These are phyloP conservation scores for Boletus rubroflammeus DNA, from an alignment of 768 basidiomycete species.

Conservation along the genomic window DNA sequence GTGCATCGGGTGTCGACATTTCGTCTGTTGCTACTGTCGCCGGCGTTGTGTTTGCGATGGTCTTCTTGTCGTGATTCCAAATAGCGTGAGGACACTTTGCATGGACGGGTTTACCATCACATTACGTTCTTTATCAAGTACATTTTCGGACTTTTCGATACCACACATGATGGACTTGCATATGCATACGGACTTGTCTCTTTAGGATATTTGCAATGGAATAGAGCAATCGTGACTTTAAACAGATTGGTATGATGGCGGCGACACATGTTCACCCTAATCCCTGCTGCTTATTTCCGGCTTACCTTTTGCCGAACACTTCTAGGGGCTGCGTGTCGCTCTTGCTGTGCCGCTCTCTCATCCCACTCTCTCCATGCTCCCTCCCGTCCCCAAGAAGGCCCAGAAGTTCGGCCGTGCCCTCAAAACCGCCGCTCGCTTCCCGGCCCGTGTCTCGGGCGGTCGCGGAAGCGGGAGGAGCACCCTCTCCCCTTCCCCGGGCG, in stretches of 20 bases:
- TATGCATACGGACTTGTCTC: neutral
- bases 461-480: constrained; percentile 36
- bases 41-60: constrained; percentile 34
- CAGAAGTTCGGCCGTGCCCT: constrained; percentile 58
- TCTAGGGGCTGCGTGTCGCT: constrained; percentile 11
- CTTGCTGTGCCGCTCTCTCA: constrained; percentile 10
- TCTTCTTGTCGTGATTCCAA: constrained; percentile 30
- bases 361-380: constrained; percentile 19
- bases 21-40: constrained; percentile 31
- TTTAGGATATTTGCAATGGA: neutral
- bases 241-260: too few species aligned
- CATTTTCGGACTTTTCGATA: neutral
- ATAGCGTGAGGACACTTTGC: neutral
- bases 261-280: neutral
- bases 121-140: neutral
- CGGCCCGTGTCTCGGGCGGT: constrained; percentile 43
- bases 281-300: neutral
- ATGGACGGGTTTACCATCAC: neutral
- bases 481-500: constrained; percentile 51
- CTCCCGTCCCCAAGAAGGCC: constrained; percentile 38
- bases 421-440: constrained; percentile 55
- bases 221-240: neutral
- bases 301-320: neutral
- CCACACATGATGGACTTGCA: neutral
- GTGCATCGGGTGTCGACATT: constrained; percentile 21